Evolutionary conservation across 139 green algal genomes (phyloP), one percentile per base, ranked within the genome.

Genomic region (Eudorina sp.): DNA sequence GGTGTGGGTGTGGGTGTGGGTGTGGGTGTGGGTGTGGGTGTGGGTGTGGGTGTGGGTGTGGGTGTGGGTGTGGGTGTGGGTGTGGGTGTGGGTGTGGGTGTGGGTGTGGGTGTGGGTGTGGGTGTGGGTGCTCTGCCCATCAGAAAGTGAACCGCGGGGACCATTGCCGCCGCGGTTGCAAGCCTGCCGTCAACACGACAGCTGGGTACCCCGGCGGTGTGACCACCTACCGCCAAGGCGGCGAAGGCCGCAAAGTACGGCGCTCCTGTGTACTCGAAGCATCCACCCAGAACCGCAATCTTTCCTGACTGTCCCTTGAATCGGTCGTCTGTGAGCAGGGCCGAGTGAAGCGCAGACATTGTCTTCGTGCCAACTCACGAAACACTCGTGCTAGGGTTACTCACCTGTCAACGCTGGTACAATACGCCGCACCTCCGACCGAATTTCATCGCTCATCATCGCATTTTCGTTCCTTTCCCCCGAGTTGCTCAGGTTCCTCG

Each of bases 191-290:
- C 16, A 25, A 16, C 51, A 58, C 51, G 13, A 25, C 16, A 16
- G 13, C 13, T 16, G 13, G 16, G 51, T 16, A 16, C 13, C 51
- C 51, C 51, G 51, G 13, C 58, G 40, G 18, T 13, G 55, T 6
- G 38, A 21, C 13, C 43, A 31, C 82, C 84, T 76, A 96, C 94
- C 90, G 90, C 90, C 36, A 99, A 86, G 2, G 96, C 94, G 1
- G 96, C 94, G 29, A 96, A 94, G 16, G 96, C 92, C 4, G 97
- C 96, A 86, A 99, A 99, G 92, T 94, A 99, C 13, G 97, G 97
- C 16, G 97, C 97, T 0, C 97, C 97, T 0, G 97, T 97, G 93
- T 99, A 99, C 76, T 99, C 96, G 11, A 77, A 46, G 86, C 95
- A 98, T 16, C 97, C 97, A 4, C 97, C 97, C 19, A 99, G 88